These are phyloP conservation scores for Botrytis porri DNA, from an alignment of 2,329 filamentous ascomycete species.

Conservation along the genomic window DNA sequence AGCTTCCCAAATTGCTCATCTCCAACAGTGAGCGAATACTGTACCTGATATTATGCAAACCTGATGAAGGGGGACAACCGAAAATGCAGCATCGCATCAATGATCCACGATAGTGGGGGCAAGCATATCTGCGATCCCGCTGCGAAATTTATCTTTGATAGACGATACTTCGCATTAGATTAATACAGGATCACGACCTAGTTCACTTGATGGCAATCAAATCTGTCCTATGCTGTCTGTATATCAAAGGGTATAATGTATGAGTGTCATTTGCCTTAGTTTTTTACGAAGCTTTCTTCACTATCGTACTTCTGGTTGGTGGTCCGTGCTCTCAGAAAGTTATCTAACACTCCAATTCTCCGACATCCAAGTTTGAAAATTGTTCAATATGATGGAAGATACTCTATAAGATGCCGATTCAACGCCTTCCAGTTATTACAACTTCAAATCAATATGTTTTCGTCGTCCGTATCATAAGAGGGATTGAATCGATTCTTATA, in stretches of 20 bases:
- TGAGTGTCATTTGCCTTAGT: background rate
- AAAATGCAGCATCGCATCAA: conserved; percentile 7
- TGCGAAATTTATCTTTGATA: background rate
- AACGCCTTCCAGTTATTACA: background rate
- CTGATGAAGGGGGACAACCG: background rate
- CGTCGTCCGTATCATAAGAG: background rate
- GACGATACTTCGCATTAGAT: background rate
- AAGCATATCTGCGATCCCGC: background rate
- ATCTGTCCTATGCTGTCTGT: background rate
- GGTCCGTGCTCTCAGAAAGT: background rate
- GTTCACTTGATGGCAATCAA: background rate
- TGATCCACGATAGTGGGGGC: background rate
- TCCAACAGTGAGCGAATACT: background rate
- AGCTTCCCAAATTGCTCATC: background rate
- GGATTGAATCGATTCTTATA: background rate
- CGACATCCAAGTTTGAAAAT: background rate
- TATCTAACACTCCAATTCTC: background rate
- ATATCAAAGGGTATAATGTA: background rate
- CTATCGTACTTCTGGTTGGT: background rate
- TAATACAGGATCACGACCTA: background rate
- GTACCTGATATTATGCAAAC: background rate
- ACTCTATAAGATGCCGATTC: background rate
- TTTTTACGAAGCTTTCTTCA: background rate
- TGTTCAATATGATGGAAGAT: background rate
- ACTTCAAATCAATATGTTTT: background rate